phyloP scores from a whole-genome alignment of 305 asterid genomes.

The Solanum hybrid region DNA sequence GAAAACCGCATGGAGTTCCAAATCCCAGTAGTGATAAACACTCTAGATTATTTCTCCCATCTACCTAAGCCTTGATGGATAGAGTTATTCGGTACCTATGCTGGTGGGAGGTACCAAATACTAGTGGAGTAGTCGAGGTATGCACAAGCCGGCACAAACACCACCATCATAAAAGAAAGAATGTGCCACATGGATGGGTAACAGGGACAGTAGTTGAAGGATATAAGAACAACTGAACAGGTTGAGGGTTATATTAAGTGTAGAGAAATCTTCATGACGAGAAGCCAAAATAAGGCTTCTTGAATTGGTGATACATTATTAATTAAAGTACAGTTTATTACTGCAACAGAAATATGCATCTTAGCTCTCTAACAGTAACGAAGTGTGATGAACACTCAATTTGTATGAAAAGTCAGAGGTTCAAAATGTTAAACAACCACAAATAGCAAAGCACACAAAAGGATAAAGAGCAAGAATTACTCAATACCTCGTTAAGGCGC shows the following conservation, averaged over 20 bases:
- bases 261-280: not conserved
- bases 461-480: not conserved
- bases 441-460: not conserved
- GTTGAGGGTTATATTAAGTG: not conserved
- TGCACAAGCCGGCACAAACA: not conserved
- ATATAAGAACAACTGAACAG: not conserved
- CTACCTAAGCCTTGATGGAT: not conserved
- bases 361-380: not conserved
- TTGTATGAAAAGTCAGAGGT: not conserved
- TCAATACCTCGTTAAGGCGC: conserved; percentile 70
- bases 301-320: not conserved
- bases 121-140: not conserved
- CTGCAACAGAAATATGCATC: not conserved
- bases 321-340: not conserved
- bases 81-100: not conserved
- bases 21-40: not conserved
- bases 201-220: not conserved
- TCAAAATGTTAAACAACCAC: not conserved
- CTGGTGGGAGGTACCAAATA: not conserved
- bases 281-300: not conserved
- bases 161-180: not conserved
- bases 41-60: not conserved
- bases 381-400: not conserved
- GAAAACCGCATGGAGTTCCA: not conserved
- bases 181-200: not conserved